phyloP scores from a whole-genome alignment of 2,329 filamentous ascomycete genomes.

The Cladosporium sphaerospermum region DNA sequence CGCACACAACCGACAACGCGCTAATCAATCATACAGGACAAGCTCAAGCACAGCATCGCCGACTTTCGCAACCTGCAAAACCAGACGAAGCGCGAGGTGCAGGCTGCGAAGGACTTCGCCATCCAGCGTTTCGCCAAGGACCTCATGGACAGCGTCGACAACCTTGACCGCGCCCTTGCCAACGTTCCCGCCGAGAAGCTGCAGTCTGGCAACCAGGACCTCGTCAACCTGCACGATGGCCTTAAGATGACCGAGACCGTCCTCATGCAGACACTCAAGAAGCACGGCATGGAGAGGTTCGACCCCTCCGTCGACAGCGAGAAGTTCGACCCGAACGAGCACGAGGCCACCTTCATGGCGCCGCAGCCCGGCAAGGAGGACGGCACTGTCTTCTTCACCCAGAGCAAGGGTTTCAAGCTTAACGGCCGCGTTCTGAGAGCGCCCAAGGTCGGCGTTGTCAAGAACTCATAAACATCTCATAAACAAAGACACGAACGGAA shows the following conservation, averaged over 20 bases:
- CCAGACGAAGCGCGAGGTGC: conserved; percentile 83
- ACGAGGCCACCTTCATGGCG: conserved; percentile 94
- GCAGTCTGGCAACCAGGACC: conserved; percentile 58
- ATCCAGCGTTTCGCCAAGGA: conserved; percentile 93
- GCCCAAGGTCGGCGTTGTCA: conserved; percentile 93
- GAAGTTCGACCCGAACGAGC: conserved; percentile 92
- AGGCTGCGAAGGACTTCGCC: conserved; percentile 81
- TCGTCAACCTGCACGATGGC: conserved; percentile 76
- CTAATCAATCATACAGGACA: conserved; percentile 59
- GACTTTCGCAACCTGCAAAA: conserved; percentile 98
- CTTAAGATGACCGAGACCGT: conserved; percentile 93
- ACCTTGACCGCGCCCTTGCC: conserved; percentile 84
- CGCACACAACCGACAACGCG: background rate
- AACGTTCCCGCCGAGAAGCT: conserved; percentile 74
- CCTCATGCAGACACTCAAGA: conserved; percentile 79
- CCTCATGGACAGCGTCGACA: conserved; percentile 91
- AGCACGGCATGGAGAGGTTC: conserved; percentile 89
- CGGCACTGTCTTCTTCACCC: conserved; percentile 81
- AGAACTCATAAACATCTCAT: conserved; percentile 48
- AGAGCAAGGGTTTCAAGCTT: conserved; percentile 92
- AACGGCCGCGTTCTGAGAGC: conserved; percentile 86
- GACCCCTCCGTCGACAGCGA: conserved; percentile 65
- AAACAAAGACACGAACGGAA: background rate
- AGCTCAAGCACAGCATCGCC: conserved; percentile 86
- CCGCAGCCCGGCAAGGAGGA: conserved; percentile 83